Conservation (phyloP, 768 basidiomycete genomes). For the Tremella yokohamensis region DNA sequence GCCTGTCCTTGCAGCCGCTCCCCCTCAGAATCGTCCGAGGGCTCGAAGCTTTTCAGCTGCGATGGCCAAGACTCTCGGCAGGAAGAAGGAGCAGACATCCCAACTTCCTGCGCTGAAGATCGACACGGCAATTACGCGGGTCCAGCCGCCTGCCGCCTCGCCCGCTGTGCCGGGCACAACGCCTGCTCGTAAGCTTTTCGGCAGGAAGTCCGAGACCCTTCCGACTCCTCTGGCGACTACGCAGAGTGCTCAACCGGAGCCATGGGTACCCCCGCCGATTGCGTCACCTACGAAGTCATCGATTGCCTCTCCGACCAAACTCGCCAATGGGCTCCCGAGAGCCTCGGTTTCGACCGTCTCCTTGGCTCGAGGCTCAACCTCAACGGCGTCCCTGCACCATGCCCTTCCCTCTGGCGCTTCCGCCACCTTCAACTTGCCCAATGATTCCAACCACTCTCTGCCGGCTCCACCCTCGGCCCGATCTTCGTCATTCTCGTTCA, state of each 20-base stretch:
- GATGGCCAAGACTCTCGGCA: constrained; percentile 25
- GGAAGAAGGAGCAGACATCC: constrained; percentile 17
- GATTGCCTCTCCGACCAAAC: neutral
- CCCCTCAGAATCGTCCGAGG: constrained; percentile 21
- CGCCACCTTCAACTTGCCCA: neutral
- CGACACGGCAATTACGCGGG: constrained; percentile 10
- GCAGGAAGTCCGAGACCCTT: neutral
- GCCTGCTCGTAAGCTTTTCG: neutral
- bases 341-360: neutral
- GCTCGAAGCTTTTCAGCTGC: constrained; percentile 36
- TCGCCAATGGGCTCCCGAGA: neutral
- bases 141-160: constrained; percentile 1
- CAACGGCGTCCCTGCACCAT: neutral
- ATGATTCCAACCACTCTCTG: neutral
- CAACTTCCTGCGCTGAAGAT: constrained; percentile 22
- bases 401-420: neutral
- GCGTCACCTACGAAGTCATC: neutral
- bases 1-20: constrained; percentile 12
- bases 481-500: constrained; percentile 37
- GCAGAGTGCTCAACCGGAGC: neutral
- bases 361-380: neutral
- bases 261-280: neutral
- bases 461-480: constrained; percentile 24
- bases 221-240: neutral
- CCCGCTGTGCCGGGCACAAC: neutral